phyloP scores from a whole-genome alignment of 257 asterid genomes.

The Craterostigma plantagineum region DNA sequence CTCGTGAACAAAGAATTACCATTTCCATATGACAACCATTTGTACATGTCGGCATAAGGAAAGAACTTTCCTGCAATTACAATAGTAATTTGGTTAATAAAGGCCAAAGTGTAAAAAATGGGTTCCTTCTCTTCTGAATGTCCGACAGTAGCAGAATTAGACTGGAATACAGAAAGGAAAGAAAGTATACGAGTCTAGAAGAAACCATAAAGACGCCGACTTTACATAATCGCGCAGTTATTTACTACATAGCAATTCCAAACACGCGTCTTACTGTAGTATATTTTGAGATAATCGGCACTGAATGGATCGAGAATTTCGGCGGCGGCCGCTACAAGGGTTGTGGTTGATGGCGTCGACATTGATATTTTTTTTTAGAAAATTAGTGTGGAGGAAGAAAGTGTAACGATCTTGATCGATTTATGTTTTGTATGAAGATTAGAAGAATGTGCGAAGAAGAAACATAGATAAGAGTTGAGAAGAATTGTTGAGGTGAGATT shows the following conservation, averaged over 20 bases:
- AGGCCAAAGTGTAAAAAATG: neutral
- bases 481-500: too few relatives aligned
- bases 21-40: slow-evolving; percentile 86
- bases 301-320: slow-evolving; percentile 41
- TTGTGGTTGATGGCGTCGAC: too few relatives aligned
- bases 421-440: too few relatives aligned
- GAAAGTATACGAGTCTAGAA: neutral
- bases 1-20: slow-evolving; percentile 22
- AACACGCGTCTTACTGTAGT: slow-evolving; percentile 29
- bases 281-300: slow-evolving; percentile 46
- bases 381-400: too few relatives aligned
- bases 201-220: neutral
- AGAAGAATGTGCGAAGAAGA: too few relatives aligned
- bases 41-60: slow-evolving; percentile 61
- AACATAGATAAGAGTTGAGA: too few relatives aligned
- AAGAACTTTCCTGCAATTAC: slow-evolving; percentile 54
- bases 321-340: slow-evolving; percentile 11
- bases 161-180: neutral
- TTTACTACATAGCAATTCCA: neutral
- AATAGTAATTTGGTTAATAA: neutral
- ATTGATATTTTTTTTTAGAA: too few relatives aligned
- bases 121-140: too few relatives aligned
- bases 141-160: too few relatives aligned
- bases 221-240: neutral
- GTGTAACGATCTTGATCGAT: too few relatives aligned